A percentile compares a stretch with the other conserved stretches of the same genome.
Evolutionary conservation across 192 early-diverging fungal species (phyloP).

Genomic region (Coemansia sp.): DNA sequence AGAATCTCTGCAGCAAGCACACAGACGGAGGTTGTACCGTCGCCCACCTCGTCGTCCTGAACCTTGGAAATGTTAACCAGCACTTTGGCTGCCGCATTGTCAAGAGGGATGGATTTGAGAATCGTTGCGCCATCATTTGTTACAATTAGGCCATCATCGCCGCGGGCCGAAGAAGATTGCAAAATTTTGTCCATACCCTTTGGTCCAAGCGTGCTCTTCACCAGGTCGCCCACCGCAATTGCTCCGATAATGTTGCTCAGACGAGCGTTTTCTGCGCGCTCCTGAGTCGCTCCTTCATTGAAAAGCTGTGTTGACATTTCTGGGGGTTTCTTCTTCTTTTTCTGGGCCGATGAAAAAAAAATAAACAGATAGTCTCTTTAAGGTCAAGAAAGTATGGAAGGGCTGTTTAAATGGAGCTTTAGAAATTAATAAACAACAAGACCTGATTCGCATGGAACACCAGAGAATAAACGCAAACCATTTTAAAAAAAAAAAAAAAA

Average conservation of each 20-base stretch:
- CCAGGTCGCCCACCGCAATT: constrained; percentile 97
- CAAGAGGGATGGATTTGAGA: constrained; percentile 93
- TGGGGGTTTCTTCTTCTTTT: neutral
- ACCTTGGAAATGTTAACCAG: constrained; percentile 98
- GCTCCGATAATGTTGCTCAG: constrained; percentile 89
- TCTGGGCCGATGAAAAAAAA: neutral
- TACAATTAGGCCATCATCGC: constrained; percentile 80
- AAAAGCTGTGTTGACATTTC: constrained; percentile 78
- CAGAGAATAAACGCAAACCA: neutral
- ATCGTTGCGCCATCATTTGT: constrained; percentile 99
- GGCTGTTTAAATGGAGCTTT: neutral
- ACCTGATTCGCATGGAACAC: neutral
- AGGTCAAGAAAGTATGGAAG: no score
- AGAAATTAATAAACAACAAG: constrained; percentile 7
- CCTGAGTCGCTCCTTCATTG: constrained; percentile 91
- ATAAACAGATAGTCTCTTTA: neutral
- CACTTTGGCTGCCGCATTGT: constrained; percentile 98
- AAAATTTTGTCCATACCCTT: constrained; percentile 99
- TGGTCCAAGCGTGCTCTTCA: constrained; percentile 95
- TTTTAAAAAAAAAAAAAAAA: no score
- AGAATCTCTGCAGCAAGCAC: constrained; percentile 95
- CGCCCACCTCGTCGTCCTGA: constrained; percentile 99
- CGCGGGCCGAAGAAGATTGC: constrained; percentile 66
- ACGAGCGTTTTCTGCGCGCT: constrained; percentile 97
- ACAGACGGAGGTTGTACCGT: constrained; percentile 99